phyloP scores from a whole-genome alignment of 306 rosid species.

The Pyrus pyrifolia region DNA sequence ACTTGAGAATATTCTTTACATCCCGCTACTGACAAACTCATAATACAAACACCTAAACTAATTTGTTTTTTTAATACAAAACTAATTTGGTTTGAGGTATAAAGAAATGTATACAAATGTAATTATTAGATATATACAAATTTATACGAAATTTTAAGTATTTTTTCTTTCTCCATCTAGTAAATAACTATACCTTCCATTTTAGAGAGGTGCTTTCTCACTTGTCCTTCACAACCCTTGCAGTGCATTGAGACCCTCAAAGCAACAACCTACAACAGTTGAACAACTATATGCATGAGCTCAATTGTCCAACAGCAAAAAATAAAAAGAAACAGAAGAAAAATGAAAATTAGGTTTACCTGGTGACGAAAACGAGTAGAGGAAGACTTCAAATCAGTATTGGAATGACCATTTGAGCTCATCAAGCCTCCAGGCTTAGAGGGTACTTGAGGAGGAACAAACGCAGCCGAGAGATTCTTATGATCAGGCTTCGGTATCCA shows the following conservation, averaged over 20 bases:
- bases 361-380: conserved; percentile 43
- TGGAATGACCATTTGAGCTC: conserved; percentile 14
- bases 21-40: neutral
- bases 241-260: conserved; percentile 77
- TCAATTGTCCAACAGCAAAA: neutral
- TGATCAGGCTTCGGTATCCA: conserved; percentile 40
- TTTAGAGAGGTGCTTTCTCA: conserved; percentile 72
- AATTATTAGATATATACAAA: neutral
- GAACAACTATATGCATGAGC: neutral
- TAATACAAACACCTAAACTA: neutral
- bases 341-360: conserved; percentile 23
- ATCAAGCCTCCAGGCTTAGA: conserved; percentile 14
- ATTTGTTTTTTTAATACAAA: neutral
- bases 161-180: neutral
- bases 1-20: neutral
- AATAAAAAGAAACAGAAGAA: neutral
- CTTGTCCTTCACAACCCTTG: conserved; percentile 86
- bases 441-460: conserved; percentile 17
- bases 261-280: conserved; percentile 51
- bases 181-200: conserved; percentile 61
- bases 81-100: neutral
- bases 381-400: conserved; percentile 27
- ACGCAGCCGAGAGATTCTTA: neutral
- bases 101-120: neutral
- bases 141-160: neutral